These are phyloP conservation scores for Fagus sylvatica DNA, from an alignment of 306 rosid species.

Conservation along the genomic window DNA sequence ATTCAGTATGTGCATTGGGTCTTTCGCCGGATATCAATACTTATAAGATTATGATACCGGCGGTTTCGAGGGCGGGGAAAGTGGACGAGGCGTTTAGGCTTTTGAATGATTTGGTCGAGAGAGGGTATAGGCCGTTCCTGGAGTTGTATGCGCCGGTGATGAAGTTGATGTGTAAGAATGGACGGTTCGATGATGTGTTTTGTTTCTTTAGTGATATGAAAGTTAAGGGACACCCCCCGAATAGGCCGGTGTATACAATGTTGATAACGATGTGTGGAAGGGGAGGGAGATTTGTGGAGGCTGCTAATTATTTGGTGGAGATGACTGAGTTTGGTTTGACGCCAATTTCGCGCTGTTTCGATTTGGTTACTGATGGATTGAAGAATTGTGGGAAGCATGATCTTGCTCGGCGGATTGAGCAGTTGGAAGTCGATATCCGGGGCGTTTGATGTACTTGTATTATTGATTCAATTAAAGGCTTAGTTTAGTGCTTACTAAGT, in stretches of 20 bases:
- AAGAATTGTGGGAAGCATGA: conserved; percentile 91
- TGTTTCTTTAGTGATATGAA: conserved; percentile 93
- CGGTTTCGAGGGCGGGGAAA: conserved; percentile 54
- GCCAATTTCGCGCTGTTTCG: conserved; percentile 76
- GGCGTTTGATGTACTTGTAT: conserved; percentile 39
- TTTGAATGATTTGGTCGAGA: conserved; percentile 64
- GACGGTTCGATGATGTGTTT: conserved; percentile 86
- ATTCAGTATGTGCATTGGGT: conserved; percentile 58
- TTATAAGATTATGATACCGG: conserved; percentile 72
- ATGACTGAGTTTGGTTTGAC: conserved; percentile 83
- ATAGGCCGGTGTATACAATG: conserved; percentile 88
- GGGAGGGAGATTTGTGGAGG: conserved; percentile 77
- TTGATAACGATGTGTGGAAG: conserved; percentile 87
- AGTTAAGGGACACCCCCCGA: conserved; percentile 84
- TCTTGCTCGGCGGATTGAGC: conserved; percentile 73
- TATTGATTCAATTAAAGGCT: too few species aligned
- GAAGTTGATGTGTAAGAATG: conserved; percentile 75
- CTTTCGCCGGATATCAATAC: conserved; percentile 71
- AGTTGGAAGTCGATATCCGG: conserved; percentile 60
- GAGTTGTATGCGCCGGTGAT: conserved; percentile 75
- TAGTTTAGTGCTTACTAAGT: too few species aligned
- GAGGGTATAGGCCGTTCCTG: conserved; percentile 72
- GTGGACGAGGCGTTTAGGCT: conserved; percentile 73
- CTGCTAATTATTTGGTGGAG: conserved; percentile 76
- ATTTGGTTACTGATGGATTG: conserved; percentile 87